Percentiles rank a stretch among this genome's conserved stretches.
Evolutionary conservation across 306 rosid species (phyloP).

Genomic region (Acacia crassicarpa): DNA sequence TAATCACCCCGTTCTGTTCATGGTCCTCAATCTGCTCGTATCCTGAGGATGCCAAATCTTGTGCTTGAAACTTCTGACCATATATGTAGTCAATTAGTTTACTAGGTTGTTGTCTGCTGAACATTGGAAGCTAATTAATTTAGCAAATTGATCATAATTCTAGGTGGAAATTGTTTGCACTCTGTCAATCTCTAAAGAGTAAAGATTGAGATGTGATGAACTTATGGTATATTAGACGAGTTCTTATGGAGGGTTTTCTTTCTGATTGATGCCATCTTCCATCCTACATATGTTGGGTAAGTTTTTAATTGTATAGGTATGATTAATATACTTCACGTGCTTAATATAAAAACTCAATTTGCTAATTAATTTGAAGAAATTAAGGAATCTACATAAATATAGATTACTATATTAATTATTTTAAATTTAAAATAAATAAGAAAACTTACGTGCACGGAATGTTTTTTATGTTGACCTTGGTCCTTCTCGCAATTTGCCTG

Average conservation of each 20-base stretch:
- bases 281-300: not conserved
- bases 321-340: too few relatives aligned
- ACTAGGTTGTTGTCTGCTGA: constrained; percentile 11
- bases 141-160: constrained; percentile 13
- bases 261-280: not conserved
- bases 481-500: too few relatives aligned
- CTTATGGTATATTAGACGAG: not conserved
- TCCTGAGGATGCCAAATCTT: not conserved
- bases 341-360: too few relatives aligned
- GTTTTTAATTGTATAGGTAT: too few relatives aligned
- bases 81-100: not conserved
- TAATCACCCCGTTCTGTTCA: not conserved
- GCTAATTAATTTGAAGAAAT: too few relatives aligned
- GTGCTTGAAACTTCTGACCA: not conserved
- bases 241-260: constrained; percentile 9
- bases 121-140: constrained; percentile 9
- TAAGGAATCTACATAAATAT: too few relatives aligned
- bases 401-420: too few relatives aligned
- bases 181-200: not conserved
- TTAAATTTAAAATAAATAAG: too few relatives aligned
- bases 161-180: not conserved
- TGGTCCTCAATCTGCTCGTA: constrained; percentile 11
- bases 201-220: constrained; percentile 7
- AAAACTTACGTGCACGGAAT: too few relatives aligned
- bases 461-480: too few relatives aligned